These are phyloP conservation scores for Epichloe typhina DNA, from an alignment of 2,329 filamentous ascomycete genomes.

Conservation along the genomic window DNA sequence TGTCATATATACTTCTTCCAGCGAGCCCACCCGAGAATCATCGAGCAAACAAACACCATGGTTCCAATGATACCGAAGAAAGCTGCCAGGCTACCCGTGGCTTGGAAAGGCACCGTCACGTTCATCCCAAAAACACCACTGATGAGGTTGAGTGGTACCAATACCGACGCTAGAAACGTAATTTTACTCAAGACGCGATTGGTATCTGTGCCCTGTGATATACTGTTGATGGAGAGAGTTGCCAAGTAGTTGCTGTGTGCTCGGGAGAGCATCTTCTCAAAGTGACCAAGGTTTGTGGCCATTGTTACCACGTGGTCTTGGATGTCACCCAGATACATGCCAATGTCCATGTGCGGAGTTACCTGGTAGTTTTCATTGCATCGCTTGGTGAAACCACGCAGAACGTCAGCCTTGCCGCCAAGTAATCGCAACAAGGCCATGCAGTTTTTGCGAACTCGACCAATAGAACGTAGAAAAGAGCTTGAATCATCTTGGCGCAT, in stretches of 20 bases:
- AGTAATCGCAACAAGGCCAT: constrained; percentile 87
- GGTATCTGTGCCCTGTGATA: constrained; percentile 73
- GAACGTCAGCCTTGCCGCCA: constrained; percentile 95
- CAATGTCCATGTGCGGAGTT: constrained; percentile 90
- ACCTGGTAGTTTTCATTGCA: constrained; percentile 97
- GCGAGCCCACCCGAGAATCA: constrained; percentile 34
- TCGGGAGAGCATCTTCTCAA: constrained; percentile 92
- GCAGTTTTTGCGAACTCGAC: constrained; percentile 82
- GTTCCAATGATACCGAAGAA: constrained; percentile 39
- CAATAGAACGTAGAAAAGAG: constrained; percentile 75
- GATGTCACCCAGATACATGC: constrained; percentile 91
- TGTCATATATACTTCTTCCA: constrained; percentile 31
- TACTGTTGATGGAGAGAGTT: constrained; percentile 83
- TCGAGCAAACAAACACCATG: constrained; percentile 39
- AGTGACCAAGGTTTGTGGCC: constrained; percentile 92
- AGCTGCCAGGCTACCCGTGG: constrained; percentile 36
- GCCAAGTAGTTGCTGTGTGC: constrained; percentile 94
- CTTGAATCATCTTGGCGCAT: constrained; percentile 83
- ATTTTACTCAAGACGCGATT: constrained; percentile 91
- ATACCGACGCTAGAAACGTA: constrained; percentile 81
- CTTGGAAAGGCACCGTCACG: constrained; percentile 54
- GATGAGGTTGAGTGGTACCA: constrained; percentile 91
- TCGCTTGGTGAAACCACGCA: constrained; percentile 93
- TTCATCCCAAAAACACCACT: constrained; percentile 86
- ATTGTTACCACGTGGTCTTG: constrained; percentile 99